Evolutionary conservation across 2,329 filamentous ascomycete species (phyloP).

Genomic region (Capronia coronata): DNA sequence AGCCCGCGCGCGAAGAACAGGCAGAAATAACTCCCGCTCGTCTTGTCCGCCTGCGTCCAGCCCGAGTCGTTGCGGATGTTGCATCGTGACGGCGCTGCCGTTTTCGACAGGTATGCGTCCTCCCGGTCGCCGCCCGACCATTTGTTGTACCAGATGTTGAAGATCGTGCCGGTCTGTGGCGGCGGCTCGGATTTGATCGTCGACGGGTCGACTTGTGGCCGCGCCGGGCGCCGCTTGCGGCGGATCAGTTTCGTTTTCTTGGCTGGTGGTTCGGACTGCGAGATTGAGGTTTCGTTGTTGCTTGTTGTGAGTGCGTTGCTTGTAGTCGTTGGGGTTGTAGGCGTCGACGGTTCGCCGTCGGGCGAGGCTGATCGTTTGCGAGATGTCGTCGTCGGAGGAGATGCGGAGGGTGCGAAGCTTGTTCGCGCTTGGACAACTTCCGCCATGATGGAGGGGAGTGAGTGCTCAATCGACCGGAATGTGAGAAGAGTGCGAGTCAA

Average conservation of each 20-base stretch:
- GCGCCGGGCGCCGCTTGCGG: conserved; percentile 81
- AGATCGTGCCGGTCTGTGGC: conserved; percentile 87
- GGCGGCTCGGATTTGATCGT: conserved; percentile 70
- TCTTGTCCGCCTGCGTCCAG: conserved; percentile 69
- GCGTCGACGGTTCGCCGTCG: conserved; percentile 1
- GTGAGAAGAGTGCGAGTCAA: neutral
- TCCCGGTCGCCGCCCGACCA: conserved; percentile 94
- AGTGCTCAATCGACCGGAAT: neutral
- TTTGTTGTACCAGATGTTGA: conserved; percentile 99
- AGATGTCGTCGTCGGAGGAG: too few relatives aligned
- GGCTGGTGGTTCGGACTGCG: conserved; percentile 30
- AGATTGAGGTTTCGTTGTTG: conserved; percentile 14
- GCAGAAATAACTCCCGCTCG: conserved; percentile 82
- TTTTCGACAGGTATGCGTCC: conserved; percentile 79
- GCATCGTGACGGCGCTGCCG: conserved; percentile 75
- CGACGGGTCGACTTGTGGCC: conserved; percentile 81
- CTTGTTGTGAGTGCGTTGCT: conserved; percentile 22
- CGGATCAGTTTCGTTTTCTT: conserved; percentile 83
- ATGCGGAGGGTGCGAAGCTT: conserved; percentile 14
- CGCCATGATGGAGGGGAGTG: conserved; percentile 15
- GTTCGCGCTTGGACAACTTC: conserved; percentile 25
- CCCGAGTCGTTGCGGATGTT: conserved; percentile 74
- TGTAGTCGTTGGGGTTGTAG: conserved; percentile 7
- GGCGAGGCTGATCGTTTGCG: conserved; percentile 28
- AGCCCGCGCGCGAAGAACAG: conserved; percentile 79